Conservation (phyloP, 257 asterid species). For the Plantago ovata region DNA sequence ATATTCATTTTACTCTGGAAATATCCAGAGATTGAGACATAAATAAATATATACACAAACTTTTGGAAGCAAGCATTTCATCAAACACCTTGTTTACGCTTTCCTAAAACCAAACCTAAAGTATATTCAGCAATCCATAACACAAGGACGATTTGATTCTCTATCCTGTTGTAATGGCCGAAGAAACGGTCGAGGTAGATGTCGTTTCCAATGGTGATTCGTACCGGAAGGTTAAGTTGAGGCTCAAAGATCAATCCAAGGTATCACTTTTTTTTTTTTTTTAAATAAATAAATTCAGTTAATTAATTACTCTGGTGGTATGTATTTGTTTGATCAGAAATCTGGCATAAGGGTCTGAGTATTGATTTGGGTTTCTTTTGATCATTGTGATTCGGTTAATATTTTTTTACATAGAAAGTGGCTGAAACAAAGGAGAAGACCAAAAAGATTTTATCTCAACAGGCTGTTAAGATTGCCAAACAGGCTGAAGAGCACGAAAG, state of each 20-base stretch:
- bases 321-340: neutral
- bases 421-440: conserved; percentile 80
- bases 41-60: no score
- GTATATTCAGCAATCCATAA: no score
- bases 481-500: conserved; percentile 96
- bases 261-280: conserved; percentile 29
- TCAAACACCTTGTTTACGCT: no score
- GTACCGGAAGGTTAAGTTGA: conserved; percentile 39
- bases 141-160: no score
- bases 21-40: no score
- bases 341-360: neutral
- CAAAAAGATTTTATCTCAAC: conserved; percentile 64
- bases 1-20: no score
- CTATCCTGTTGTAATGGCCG: conserved; percentile 6
- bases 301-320: neutral
- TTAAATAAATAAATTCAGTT: no score
- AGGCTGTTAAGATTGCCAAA: conserved; percentile 76
- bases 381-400: no score
- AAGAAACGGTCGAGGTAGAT: conserved; percentile 52
- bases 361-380: conserved; percentile 4
- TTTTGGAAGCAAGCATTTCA: no score
- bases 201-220: conserved; percentile 52
- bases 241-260: conserved; percentile 79
- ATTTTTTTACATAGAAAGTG: conserved; percentile 69
- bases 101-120: no score